Base-by-base conservation (phyloP, 495 filamentous ascomycete species). In the Lasiosphaeria ovina region DNA sequence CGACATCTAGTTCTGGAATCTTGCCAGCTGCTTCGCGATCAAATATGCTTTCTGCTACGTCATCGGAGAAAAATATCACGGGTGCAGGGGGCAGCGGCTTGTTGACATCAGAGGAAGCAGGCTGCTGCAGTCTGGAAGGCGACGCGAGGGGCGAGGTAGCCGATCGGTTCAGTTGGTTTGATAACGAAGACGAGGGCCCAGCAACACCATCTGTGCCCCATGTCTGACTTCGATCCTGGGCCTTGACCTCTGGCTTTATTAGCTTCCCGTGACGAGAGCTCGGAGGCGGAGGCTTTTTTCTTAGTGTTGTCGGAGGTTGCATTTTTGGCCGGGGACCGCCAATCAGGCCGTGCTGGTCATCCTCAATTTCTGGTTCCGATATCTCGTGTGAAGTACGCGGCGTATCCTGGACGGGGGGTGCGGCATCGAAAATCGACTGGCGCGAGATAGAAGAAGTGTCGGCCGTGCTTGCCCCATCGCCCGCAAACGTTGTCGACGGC, bases 201-300 rank as follows among this genome's bases (percentile, higher is more conserved):
- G 49, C 14, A 2, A 36, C 17, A 9, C 16, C 51, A 6, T 62
- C 60, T 14, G 51, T 35, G 12, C 5, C 16, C 9, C 50, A 24
- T 3, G 48, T 10, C 32, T 45, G 36, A 47, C 14, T 9, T 42
- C 11, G 34, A 17, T 55, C 53, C 54, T 60, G 52, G 49, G 17
- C 54, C 55, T 54, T 67, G 32, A 69, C 62, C 58, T 69, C 74
- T 32, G 72, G 62, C 62, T 76, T 83, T 48, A 90, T 88, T n/a
- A 84, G 72, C 68, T 86, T 88, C 6, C 88, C 88, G 73, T 89
- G 87, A 57, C 87, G 82, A 45, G 80, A 86, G 64, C 75, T 86
- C 2, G 87, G 86, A 32, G 83, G 81, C 14, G 84, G 83, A 35
- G 74, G 76, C 56, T 76, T 76, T 65, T 74, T 75, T 54, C 69